A percentile compares a stretch with the other conserved stretches of the same genome.
Evolutionary conservation across 2,329 filamentous ascomycete species (phyloP).

Genomic region (Pseudogymnoascus sp.): DNA sequence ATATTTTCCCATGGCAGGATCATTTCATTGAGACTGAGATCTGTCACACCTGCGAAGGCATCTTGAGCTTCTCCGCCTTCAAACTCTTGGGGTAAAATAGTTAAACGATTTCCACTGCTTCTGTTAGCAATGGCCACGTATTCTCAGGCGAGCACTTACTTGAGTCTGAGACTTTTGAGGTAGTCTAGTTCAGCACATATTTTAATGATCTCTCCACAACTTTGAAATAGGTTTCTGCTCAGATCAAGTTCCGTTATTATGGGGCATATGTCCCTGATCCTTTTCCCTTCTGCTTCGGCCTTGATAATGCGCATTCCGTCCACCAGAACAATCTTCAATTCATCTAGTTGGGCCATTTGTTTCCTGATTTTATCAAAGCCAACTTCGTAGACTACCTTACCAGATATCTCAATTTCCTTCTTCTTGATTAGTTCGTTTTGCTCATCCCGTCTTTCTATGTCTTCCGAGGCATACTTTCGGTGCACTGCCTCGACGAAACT

Average conservation of each 20-base stretch:
- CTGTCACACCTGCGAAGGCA: slow-evolving; percentile 44
- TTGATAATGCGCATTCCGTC: slow-evolving; percentile 62
- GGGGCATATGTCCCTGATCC: slow-evolving; percentile 48
- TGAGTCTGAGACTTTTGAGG: slow-evolving; percentile 60
- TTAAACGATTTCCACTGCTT: slow-evolving; percentile 66
- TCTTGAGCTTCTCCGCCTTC: slow-evolving; percentile 22
- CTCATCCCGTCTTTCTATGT: slow-evolving; percentile 25
- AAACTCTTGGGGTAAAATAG: slow-evolving; percentile 38
- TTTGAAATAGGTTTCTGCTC: slow-evolving; percentile 72
- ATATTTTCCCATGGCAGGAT: slow-evolving; percentile 61
- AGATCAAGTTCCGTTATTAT: slow-evolving; percentile 74
- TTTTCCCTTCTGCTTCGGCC: slow-evolving; percentile 29
- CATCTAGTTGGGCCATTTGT: slow-evolving; percentile 68
- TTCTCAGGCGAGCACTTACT: slow-evolving; percentile 43
- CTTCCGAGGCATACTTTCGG: slow-evolving; percentile 72
- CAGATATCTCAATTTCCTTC: slow-evolving; percentile 60
- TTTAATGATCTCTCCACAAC: slow-evolving; percentile 56
- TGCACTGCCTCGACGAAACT: slow-evolving; percentile 74
- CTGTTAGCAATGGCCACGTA: background rate
- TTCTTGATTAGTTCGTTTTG: slow-evolving; percentile 24
- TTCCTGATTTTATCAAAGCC: slow-evolving; percentile 88
- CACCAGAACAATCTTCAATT: slow-evolving; percentile 73
- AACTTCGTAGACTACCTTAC: slow-evolving; percentile 84
- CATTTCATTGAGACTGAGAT: slow-evolving; percentile 61
- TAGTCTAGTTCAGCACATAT: slow-evolving; percentile 65